These are phyloP conservation scores for Veloporphyrellus conicus DNA, from an alignment of 1,284 basidiomycete genomes.

Conservation along the genomic window DNA sequence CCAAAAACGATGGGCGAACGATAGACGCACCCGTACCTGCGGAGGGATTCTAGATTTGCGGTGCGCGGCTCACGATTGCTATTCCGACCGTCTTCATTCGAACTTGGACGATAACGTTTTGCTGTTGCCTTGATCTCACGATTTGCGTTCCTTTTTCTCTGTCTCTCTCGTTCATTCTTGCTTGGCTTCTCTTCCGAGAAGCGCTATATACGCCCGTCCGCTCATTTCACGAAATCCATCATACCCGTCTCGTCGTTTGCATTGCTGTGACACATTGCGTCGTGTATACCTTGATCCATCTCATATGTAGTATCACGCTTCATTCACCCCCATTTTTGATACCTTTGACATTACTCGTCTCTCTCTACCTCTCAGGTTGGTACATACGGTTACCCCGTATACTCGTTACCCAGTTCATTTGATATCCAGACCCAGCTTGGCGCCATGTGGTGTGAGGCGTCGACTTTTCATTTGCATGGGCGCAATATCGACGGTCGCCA, in stretches of 20 bases:
- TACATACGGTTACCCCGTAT: conserved; percentile 39
- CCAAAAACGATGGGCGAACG: conserved; percentile 54
- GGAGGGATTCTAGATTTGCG: conserved; percentile 30
- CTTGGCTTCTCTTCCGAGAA: conserved; percentile 27
- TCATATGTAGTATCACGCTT: conserved; percentile 36
- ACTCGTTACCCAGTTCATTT: conserved; percentile 32
- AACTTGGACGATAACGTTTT: conserved; percentile 32
- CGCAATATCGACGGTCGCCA: conserved; percentile 16
- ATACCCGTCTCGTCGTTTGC: conserved; percentile 36
- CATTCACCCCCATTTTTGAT: conserved; percentile 36
- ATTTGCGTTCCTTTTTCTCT: conserved; percentile 21
- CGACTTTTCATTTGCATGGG: conserved; percentile 27
- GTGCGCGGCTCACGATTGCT: conserved; percentile 26
- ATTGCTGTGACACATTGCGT: conserved; percentile 36
- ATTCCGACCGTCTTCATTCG: conserved; percentile 35
- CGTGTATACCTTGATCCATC: conserved; percentile 35
- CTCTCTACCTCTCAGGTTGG: conserved; percentile 24
- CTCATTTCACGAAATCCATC: conserved; percentile 35
- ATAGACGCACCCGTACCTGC: conserved; percentile 32
- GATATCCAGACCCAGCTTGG: conserved; percentile 31
- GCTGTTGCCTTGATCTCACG: conserved; percentile 29
- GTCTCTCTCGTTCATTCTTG: conserved; percentile 22
- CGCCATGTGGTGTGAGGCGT: conserved; percentile 20
- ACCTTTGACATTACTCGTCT: conserved; percentile 20
- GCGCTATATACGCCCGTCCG: conserved; percentile 32